Conservation (phyloP, 164 flowering plant species). For the Pachysandra terminalis region DNA sequence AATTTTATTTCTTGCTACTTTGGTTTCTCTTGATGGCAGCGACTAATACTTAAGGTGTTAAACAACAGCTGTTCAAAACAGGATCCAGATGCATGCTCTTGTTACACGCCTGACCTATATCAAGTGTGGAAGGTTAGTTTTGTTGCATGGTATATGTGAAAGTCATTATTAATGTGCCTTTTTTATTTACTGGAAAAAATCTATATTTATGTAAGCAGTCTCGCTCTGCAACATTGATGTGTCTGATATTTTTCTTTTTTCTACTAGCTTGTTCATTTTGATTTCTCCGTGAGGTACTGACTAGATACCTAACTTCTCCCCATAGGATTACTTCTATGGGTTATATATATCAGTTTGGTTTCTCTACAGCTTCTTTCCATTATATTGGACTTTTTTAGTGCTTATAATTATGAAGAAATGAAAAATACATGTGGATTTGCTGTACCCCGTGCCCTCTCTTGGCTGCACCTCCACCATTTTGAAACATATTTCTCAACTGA, state of each 20-base stretch:
- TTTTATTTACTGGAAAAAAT: too few species aligned
- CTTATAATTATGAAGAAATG: not conserved
- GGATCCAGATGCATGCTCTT: conserved; percentile 13
- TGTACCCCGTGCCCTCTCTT: not conserved
- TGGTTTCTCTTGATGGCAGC: conserved; percentile 40
- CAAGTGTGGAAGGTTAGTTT: conserved; percentile 57
- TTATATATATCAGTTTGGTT: not conserved
- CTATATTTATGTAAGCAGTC: not conserved
- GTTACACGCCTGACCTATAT: conserved; percentile 20
- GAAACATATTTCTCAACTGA: not conserved
- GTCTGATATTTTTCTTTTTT: not conserved
- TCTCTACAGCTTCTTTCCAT: not conserved
- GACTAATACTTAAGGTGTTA: conserved; percentile 46
- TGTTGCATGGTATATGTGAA: not conserved
- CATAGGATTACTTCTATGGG: too few species aligned
- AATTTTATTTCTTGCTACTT: not conserved
- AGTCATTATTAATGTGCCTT: too few species aligned
- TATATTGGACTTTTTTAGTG: not conserved
- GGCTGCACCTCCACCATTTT: not conserved
- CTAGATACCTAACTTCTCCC: too few species aligned
- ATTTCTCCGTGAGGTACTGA: too few species aligned
- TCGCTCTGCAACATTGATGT: not conserved
- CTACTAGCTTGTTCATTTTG: too few species aligned
- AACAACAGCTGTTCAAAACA: conserved; percentile 21
- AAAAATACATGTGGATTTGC: not conserved